Evolutionary conservation across 2,329 filamentous ascomycete genomes (phyloP), one percentile per base, ranked within the genome.

Genomic region (Ploettnerulaceae sp.): DNA sequence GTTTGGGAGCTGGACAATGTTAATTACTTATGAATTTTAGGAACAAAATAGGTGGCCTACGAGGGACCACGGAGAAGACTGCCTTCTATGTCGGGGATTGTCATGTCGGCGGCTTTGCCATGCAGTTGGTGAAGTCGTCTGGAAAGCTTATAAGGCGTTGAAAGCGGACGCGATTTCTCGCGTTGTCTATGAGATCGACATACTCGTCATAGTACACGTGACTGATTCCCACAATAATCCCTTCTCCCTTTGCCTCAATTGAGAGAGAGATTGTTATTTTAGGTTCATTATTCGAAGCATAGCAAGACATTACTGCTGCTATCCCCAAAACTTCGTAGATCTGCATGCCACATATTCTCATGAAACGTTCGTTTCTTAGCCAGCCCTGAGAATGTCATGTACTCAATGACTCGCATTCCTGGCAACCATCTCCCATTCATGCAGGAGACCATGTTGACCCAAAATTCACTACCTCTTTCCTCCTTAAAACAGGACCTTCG

Each of bases 51-150:
- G 7, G 36, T 18, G n/a, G 55, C 72, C 61, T 64, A 77, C 75
- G 71, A 69, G 38, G 74, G 73, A 49, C 69, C 69, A 52, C 69
- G 69, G 46, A 78, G 68, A 44, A 78, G 58, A 48, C 60, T 69
- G 12, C 67, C 57, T 33, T 54, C 53, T 21, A 47, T 48, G 12
- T 53, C 48, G 35, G 47, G 35, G 17, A 54, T 32, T 7, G 55
- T 55, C 60, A 63, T 63, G 24, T 32, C 50, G 29, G 20, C 32
- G 14, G 14, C 5, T 1, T 22, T 29, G 20, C 9, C n/a, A 22
- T 32, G 2, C 11, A 21, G 32, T 3, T 31, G 17, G 9, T 17
- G 20, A 8, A 7, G n/a, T 33, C n/a, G 12, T 2, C 9, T 12
- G 28, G 21, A 17, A 20, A 18, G 40, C 36, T n/a, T n/a, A n/a